Base-by-base conservation (phyloP, 148 eudicot genomes). In the Pharnaceum exiguum region DNA sequence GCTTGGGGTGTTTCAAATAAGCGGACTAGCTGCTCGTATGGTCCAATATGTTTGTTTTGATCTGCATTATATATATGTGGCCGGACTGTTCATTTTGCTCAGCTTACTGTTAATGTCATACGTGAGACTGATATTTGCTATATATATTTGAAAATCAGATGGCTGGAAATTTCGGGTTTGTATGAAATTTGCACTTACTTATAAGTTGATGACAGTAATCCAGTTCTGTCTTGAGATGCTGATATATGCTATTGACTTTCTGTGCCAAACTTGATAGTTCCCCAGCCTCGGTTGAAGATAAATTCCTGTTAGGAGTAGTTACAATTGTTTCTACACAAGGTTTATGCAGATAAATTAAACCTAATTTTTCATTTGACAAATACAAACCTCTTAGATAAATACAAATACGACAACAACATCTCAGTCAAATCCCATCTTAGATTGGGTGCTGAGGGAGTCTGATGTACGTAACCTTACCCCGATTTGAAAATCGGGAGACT, bases 221-320 rank as follows among this genome's bases (percentile, higher is more conserved):
- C 51, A 81, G 56, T 32, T 82, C 81, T 31, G 65, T 65, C 63
- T 50, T 67, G n/a, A 89, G 77, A 76, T 82, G 89, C 2, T 74
- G 76, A 32, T 67, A 62, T 57, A 85, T 85, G 72, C 72, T 77
- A 51, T 59, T 62, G 45, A 85, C 79, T 76, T 82, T 89, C 39
- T 89, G 84, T 25, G 84, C 81, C 77, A 89, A 63, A 46, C 85
- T 82, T 19, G 78, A 69, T 10, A 89, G 68, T 72, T 89, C 96
- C 96, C 96, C 85, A 26, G 93, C 77, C 71, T 83, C 89, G 2
- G 89, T 62, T 27, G 91, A 67, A n/a, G 79, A 65, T 38, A 75
- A 44, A 21, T 74, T 74, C 79, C 96, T 88, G 54, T 23, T 19
- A 22, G 55, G 24, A 57, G 7, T 26, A 33, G 19, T 52, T 26